Conservation (phyloP, 2,329 filamentous ascomycete genomes). For the Triangularia setosa region DNA sequence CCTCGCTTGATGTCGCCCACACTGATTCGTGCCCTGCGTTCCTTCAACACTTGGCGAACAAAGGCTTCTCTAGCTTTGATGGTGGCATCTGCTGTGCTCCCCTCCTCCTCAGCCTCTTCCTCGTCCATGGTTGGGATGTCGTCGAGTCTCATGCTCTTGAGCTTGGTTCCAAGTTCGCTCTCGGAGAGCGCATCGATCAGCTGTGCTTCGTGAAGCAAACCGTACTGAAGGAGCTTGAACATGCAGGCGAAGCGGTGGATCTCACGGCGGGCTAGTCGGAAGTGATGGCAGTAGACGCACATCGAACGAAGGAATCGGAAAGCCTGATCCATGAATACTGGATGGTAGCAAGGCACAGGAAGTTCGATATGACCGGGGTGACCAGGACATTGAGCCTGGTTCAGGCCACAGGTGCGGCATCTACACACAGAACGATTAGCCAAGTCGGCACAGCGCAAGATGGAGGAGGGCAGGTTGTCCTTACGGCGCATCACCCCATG, state of each 20-base stretch:
- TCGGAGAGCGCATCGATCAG: slow-evolving; percentile 52
- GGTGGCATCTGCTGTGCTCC: slow-evolving; percentile 49
- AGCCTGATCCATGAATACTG: slow-evolving; percentile 92
- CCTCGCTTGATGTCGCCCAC: slow-evolving; percentile 50
- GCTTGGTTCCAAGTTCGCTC: slow-evolving; percentile 38
- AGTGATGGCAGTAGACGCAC: slow-evolving; percentile 85
- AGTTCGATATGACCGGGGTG: slow-evolving; percentile 95
- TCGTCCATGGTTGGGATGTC: slow-evolving; percentile 43
- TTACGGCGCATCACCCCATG: slow-evolving; percentile 81
- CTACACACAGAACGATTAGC: slow-evolving; percentile 41
- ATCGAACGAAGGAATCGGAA: slow-evolving; percentile 79
- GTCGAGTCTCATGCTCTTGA: slow-evolving; percentile 33
- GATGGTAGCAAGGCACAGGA: slow-evolving; percentile 89
- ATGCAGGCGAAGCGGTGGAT: slow-evolving; percentile 80
- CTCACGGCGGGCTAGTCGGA: slow-evolving; percentile 73
- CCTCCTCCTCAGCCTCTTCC: slow-evolving; percentile 63
- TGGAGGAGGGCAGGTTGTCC: slow-evolving; percentile 27
- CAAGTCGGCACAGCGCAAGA: neutral
- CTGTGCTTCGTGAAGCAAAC: slow-evolving; percentile 67
- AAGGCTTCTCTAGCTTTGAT: slow-evolving; percentile 58
- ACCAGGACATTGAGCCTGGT: slow-evolving; percentile 77
- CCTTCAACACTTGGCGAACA: slow-evolving; percentile 67
- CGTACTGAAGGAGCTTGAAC: slow-evolving; percentile 78
- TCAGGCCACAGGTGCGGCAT: slow-evolving; percentile 88
- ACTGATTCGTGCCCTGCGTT: slow-evolving; percentile 43